Percentiles rank a stretch among this genome's conserved stretches.
Evolutionary conservation across 257 asterid species (phyloP).

Genomic region (Capsicum rhomboideum): DNA sequence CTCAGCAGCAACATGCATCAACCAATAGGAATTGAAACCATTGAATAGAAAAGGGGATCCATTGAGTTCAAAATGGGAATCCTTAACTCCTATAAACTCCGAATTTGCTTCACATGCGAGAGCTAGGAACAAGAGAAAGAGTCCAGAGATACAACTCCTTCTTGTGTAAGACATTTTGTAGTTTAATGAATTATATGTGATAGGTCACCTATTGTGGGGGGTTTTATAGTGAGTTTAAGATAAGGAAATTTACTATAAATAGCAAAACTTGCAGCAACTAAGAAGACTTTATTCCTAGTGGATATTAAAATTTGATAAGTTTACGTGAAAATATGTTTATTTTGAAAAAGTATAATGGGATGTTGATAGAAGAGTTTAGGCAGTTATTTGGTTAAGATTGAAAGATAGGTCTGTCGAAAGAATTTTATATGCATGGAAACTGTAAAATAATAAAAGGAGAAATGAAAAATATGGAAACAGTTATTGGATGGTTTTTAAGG

Average conservation of each 20-base stretch:
- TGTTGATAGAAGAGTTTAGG: not conserved
- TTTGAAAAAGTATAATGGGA: not conserved
- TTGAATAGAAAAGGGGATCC: too few relatives aligned
- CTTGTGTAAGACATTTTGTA: not conserved
- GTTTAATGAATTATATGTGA: not conserved
- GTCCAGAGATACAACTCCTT: not conserved
- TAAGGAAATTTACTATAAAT: not conserved
- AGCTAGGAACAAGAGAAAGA: not conserved
- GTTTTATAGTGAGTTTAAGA: not conserved
- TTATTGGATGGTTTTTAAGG: not conserved
- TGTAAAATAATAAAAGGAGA: not conserved
- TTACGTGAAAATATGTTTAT: not conserved
- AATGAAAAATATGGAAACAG: not conserved
- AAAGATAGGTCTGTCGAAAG: not conserved
- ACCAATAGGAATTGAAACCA: too few relatives aligned
- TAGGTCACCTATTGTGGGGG: not conserved
- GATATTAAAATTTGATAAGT: not conserved
- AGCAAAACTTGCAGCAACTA: not conserved
- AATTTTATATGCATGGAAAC: not conserved
- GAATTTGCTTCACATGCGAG: not conserved
- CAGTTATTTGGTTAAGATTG: not conserved
- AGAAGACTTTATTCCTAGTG: not conserved
- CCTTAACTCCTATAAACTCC: not conserved
- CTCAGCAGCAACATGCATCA: too few relatives aligned
- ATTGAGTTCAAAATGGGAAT: not conserved